Base-by-base conservation (phyloP, 192 early-diverging fungal genomes). In the Pilobolus umbonatus region DNA sequence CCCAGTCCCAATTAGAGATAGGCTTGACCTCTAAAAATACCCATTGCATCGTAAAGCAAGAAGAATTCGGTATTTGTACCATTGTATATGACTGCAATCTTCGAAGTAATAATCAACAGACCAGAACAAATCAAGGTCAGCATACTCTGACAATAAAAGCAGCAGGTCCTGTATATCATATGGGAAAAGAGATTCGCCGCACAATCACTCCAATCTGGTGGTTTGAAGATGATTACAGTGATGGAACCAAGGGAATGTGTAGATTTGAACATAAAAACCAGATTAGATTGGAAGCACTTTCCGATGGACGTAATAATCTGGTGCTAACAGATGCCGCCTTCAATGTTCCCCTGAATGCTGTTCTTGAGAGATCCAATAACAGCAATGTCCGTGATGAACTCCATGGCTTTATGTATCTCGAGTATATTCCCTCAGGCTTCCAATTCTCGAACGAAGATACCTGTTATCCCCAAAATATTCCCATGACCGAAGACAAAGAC, bases 201-300 rank as follows among this genome's bases (percentile, higher is more conserved):
- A 54, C 56, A 0, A 50, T 63, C 5, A 51, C 52, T 12, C 67
- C 67, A 12, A 55, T 64, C 0, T 68, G 66, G 66, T 52, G 67
- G 55, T 69, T 53, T 40, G 55, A 62, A 17, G 43, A 69, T 8
- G 67, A 63, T 25, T 35, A 10, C 25, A 17, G 9, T 17, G 56
- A 65, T 58, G 64, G 64, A 14, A 17, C 48, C 36, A 69, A 69
- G 44, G 51, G 61, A 5, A 64, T 62, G 67, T 49, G 50, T 28
- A 49, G 61, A 44, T 64, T 69, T 46, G 61, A 62, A 10, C 28
- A 48, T 26, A 69, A 46, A 26, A 69, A 69, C 43, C 67, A 69
- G 39, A 61, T 62, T 4, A 51, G 67, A 28, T 32, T 69, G 34
- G 67, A 69, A 36, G 64, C 64, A 19, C 42, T 65, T 17, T 57